Evolutionary conservation across 2,329 filamentous ascomycete genomes (phyloP).

Genomic region (Exophiala aquamarina): DNA sequence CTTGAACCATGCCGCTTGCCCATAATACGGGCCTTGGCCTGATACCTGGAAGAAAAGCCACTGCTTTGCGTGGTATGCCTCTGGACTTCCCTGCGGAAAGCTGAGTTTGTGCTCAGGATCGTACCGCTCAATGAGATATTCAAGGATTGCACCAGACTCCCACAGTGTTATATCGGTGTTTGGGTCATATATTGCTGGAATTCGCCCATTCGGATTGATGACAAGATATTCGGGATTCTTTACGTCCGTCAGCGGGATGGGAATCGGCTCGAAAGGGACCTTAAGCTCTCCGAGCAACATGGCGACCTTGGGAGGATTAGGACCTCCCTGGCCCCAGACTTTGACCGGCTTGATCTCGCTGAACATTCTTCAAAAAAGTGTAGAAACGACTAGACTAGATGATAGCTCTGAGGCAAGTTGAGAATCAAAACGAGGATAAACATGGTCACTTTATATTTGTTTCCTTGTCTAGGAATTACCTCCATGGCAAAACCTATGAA

Average conservation of each 20-base stretch:
- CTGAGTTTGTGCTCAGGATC: conserved; percentile 41
- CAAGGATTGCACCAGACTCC: conserved; percentile 47
- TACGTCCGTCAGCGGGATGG: conserved; percentile 27
- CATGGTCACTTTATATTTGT: too few relatives aligned
- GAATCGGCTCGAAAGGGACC: conserved; percentile 32
- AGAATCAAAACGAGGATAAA: too few relatives aligned
- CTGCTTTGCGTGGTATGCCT: conserved; percentile 42
- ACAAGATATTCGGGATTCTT: conserved; percentile 24
- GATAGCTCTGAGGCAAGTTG: too few relatives aligned
- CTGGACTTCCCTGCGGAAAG: conserved; percentile 33
- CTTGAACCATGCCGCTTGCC: conserved; percentile 47
- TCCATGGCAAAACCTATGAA: too few relatives aligned
- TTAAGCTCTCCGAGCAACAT: conserved; percentile 34
- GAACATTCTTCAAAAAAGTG: too few relatives aligned
- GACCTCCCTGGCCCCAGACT: conserved; percentile 11
- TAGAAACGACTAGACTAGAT: too few relatives aligned
- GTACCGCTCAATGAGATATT: conserved; percentile 47
- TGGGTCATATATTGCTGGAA: conserved; percentile 37
- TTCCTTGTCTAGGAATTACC: too few relatives aligned
- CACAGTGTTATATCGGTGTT: conserved; percentile 41
- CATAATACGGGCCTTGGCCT: conserved; percentile 52
- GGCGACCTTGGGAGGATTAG: conserved; percentile 31
- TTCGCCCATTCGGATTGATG: conserved; percentile 30
- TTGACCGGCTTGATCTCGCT: conserved; percentile 22
- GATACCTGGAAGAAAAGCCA: conserved; percentile 48